Evolutionary conservation across 768 basidiomycete genomes (phyloP).

Genomic region (Galerina sulciceps): DNA sequence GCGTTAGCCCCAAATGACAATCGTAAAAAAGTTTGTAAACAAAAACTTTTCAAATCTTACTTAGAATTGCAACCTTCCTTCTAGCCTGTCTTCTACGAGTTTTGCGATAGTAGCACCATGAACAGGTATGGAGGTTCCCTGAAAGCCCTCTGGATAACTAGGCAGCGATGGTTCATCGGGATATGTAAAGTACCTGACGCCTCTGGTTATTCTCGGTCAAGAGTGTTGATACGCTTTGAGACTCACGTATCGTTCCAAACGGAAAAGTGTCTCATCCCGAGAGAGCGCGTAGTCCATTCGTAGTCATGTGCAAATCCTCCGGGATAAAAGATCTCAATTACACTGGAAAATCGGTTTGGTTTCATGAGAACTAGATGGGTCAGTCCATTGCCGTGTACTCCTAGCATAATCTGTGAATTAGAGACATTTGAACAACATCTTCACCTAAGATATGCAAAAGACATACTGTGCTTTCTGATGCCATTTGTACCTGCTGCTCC

Average conservation of each 20-base stretch:
- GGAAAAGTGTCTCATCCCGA: slow-evolving; percentile 77
- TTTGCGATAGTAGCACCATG: slow-evolving; percentile 62
- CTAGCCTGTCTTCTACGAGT: slow-evolving; percentile 59
- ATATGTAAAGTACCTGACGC: slow-evolving; percentile 36
- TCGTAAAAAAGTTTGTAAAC: neutral
- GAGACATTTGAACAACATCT: neutral
- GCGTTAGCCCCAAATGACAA: neutral
- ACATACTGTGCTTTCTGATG: slow-evolving; percentile 72
- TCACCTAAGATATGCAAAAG: neutral
- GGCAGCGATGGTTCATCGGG: slow-evolving; percentile 42
- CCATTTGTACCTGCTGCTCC: slow-evolving; percentile 74
- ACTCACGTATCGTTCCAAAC: slow-evolving; percentile 81
- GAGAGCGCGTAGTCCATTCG: slow-evolving; percentile 75
- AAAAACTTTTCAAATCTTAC: neutral
- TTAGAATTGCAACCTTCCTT: slow-evolving; percentile 17
- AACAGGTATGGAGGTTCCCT: slow-evolving; percentile 70
- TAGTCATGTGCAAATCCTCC: slow-evolving; percentile 86
- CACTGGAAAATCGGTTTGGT: slow-evolving; percentile 70
- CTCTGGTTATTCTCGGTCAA: neutral
- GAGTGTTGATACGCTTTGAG: neutral
- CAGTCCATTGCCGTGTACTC: slow-evolving; percentile 81
- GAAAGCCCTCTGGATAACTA: slow-evolving; percentile 77
- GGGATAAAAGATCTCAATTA: slow-evolving; percentile 87
- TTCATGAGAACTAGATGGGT: slow-evolving; percentile 89
- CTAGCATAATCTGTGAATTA: slow-evolving; percentile 60